A percentile compares a stretch with the other conserved stretches of the same genome.
Evolutionary conservation across 192 early-diverging fungal genomes (phyloP).

Genomic region (Spizellomyces punctatus): DNA sequence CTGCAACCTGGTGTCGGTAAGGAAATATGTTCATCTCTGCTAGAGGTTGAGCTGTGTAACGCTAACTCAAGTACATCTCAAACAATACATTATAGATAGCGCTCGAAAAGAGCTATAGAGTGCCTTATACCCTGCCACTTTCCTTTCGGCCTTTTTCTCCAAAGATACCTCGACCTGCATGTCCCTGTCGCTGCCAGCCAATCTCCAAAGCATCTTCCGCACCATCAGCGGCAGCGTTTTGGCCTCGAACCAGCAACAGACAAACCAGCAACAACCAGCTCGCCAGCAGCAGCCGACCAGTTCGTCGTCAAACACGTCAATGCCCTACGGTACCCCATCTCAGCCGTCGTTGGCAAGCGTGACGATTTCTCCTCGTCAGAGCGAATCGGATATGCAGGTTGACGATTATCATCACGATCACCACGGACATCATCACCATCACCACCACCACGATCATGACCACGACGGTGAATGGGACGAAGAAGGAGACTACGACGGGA

Average conservation of each 20-base stretch:
- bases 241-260: constrained; percentile 11
- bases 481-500: constrained; percentile 30
- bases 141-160: too few relatives aligned
- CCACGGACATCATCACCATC: constrained; percentile 19
- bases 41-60: too few relatives aligned
- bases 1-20: too few relatives aligned
- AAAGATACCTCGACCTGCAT: too few relatives aligned
- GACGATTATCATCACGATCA: constrained; percentile 14
- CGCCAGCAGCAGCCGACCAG: constrained; percentile 8
- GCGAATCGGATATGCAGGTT: neutral
- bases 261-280: constrained; percentile 11
- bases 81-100: too few relatives aligned
- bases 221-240: constrained; percentile 26
- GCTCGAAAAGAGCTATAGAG: too few relatives aligned
- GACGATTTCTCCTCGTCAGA: neutral
- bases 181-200: constrained; percentile 28
- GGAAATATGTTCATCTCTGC: too few relatives aligned
- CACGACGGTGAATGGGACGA: constrained; percentile 33
- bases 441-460: neutral
- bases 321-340: neutral
- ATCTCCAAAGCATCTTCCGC: constrained; percentile 31
- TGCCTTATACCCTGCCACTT: too few relatives aligned
- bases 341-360: neutral
- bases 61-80: too few relatives aligned
- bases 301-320: constrained; percentile 2